Evolutionary conservation across 176 grass and related monocot genomes (phyloP).

Genomic region (Oryza punctata): DNA sequence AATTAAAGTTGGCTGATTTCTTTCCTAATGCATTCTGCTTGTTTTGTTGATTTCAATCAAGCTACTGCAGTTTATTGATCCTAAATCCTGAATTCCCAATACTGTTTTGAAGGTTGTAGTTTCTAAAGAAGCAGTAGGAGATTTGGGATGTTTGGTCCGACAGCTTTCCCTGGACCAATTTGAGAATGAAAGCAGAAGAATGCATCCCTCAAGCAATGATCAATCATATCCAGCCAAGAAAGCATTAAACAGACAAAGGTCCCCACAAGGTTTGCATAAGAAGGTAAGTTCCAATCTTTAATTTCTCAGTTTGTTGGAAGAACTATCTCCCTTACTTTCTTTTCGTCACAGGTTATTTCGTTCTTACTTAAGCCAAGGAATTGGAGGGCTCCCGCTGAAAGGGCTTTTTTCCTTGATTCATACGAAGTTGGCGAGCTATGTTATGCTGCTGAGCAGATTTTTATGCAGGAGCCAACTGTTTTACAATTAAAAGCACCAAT

Average conservation of each 20-base stretch:
- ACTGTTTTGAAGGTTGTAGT: slow-evolving; percentile 81
- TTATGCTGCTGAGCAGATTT: slow-evolving; percentile 95
- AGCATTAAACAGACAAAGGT: slow-evolving; percentile 86
- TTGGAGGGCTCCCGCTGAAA: slow-evolving; percentile 85
- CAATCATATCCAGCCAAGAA: slow-evolving; percentile 68
- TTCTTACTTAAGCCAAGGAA: slow-evolving; percentile 84
- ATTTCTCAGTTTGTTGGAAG: slow-evolving; percentile 24
- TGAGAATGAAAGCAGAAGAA: slow-evolving; percentile 99
- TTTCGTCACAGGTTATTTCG: slow-evolving; percentile 72
- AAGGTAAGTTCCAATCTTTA: slow-evolving; percentile 51
- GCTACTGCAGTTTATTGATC: slow-evolving; percentile 28
- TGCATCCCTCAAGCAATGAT: slow-evolving; percentile 81
- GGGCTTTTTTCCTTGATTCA: slow-evolving; percentile 93
- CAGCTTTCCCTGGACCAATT: slow-evolving; percentile 98
- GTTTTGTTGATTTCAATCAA: slow-evolving; percentile 19
- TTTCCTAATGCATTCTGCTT: background rate
- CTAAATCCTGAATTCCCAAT: slow-evolving; percentile 16
- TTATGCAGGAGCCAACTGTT: slow-evolving; percentile 95
- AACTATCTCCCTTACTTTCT: slow-evolving; percentile 24
- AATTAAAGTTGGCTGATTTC: slow-evolving; percentile 3
- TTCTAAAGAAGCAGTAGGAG: slow-evolving; percentile 93
- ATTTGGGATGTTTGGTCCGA: slow-evolving; percentile 86
- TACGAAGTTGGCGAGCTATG: slow-evolving; percentile 97
- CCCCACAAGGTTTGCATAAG: slow-evolving; percentile 94
- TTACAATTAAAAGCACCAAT: slow-evolving; percentile 96